phyloP scores from a whole-genome alignment of 768 basidiomycete species.

The Auriscalpium orientale region DNA sequence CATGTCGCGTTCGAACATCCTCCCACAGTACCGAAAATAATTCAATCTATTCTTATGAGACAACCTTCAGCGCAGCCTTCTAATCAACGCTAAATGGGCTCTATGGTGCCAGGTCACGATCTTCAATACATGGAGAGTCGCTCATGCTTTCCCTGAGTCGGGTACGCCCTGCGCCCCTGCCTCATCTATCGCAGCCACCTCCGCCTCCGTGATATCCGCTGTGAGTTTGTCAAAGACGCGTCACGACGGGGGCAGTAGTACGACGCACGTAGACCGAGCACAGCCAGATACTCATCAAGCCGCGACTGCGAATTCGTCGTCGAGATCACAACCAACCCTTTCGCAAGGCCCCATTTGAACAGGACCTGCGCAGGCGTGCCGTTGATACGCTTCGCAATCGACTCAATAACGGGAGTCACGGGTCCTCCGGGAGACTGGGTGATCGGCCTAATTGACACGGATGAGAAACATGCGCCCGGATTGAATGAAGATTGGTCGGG shows the following conservation, averaged over 20 bases:
- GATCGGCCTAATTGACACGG: slow-evolving; percentile 13
- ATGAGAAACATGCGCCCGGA: slow-evolving; percentile 23
- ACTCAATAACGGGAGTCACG: slow-evolving; percentile 41
- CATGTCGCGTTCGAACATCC: too few species aligned
- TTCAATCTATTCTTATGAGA: too few species aligned
- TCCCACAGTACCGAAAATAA: too few species aligned
- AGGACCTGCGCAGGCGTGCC: slow-evolving; percentile 51
- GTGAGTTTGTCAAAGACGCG: too few species aligned
- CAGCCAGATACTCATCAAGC: neutral
- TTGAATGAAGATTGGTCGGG: slow-evolving; percentile 17
- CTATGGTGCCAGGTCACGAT: too few species aligned
- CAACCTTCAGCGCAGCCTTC: too few species aligned
- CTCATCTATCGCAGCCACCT: neutral
- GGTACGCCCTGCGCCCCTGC: neutral
- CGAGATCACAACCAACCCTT: slow-evolving; percentile 55
- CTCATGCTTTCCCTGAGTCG: too few species aligned
- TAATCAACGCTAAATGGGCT: too few species aligned
- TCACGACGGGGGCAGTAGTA: too few species aligned
- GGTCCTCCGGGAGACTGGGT: slow-evolving; percentile 41
- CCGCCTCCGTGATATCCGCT: neutral
- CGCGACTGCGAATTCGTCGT: neutral
- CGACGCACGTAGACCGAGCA: neutral
- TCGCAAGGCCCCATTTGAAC: slow-evolving; percentile 52
- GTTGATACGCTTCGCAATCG: slow-evolving; percentile 38
- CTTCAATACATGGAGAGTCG: too few species aligned